A percentile compares a stretch with the other conserved stretches of the same genome.
phyloP scores from a whole-genome alignment of 1,139 yeast genomes.

The Pneumocystis canis region DNA sequence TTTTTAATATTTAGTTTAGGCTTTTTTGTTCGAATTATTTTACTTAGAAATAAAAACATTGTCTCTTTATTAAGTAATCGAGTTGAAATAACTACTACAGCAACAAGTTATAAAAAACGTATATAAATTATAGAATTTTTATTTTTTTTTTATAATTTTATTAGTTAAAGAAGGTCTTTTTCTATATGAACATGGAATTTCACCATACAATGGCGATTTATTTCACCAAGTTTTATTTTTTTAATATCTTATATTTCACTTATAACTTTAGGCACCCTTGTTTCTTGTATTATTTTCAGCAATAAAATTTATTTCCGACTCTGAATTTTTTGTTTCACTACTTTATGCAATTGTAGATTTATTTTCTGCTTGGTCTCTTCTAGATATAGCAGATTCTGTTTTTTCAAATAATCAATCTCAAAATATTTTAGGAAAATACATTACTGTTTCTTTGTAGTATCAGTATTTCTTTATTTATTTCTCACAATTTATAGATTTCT shows the following conservation, averaged over 20 bases:
- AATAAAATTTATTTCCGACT: not conserved
- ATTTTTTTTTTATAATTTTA: conserved; percentile 16
- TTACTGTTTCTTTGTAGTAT: not conserved
- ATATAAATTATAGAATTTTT: conserved; percentile 2
- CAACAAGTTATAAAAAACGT: conserved; percentile 45
- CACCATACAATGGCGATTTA: conserved; percentile 72
- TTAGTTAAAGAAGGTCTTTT: conserved; percentile 62
- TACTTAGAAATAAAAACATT: not conserved
- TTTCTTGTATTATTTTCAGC: not conserved
- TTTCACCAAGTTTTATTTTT: conserved; percentile 41
- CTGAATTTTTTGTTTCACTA: conserved; percentile 22
- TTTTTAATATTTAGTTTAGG: not conserved
- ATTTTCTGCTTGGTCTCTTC: conserved; percentile 30
- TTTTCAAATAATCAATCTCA: conserved; percentile 20
- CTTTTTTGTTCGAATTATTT: not conserved
- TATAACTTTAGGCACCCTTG: conserved; percentile 11
- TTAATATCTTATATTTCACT: not conserved
- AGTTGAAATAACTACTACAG: conserved; percentile 69
- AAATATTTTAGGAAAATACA: conserved; percentile 8
- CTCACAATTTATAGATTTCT: conserved; percentile 41
- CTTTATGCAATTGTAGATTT: conserved; percentile 32
- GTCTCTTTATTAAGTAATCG: conserved; percentile 20
- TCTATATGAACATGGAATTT: conserved; percentile 42
- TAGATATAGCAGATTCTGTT: conserved; percentile 29
- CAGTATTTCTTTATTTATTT: not conserved